Evolutionary conservation across 495 filamentous ascomycete genomes (phyloP).

Genomic region (Neurospora hispaniola): DNA sequence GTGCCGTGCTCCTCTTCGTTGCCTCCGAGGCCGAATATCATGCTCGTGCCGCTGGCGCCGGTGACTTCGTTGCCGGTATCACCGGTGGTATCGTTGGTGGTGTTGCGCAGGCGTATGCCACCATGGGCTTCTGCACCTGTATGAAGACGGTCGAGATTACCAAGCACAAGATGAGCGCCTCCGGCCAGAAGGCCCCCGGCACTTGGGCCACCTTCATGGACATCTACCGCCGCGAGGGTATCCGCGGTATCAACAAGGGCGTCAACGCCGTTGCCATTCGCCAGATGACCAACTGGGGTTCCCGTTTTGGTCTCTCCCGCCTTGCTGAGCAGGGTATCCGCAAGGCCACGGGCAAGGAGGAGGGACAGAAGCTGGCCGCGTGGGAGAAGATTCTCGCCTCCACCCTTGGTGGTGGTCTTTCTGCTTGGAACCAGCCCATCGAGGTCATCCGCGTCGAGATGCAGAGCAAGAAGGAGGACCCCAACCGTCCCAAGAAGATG

Average conservation of each 20-base stretch:
- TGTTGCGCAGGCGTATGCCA: slow-evolving; percentile 95
- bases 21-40: slow-evolving; percentile 96
- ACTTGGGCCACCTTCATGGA: slow-evolving; percentile 94
- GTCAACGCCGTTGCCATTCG: slow-evolving; percentile 97
- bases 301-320: slow-evolving; percentile 83
- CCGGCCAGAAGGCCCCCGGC: slow-evolving; percentile 71
- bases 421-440: slow-evolving; percentile 98
- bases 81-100: slow-evolving; percentile 85
- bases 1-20: slow-evolving; percentile 97
- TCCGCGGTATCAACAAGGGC: slow-evolving; percentile 92
- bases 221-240: slow-evolving; percentile 91
- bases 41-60: slow-evolving; percentile 68
- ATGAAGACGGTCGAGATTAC: slow-evolving; percentile 99
- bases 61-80: slow-evolving; percentile 81
- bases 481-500: slow-evolving; percentile 96
- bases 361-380: slow-evolving; percentile 61
- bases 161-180: slow-evolving; percentile 83
- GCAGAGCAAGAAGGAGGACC: slow-evolving; percentile 97
- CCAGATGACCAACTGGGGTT: slow-evolving; percentile 99
- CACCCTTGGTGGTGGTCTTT: slow-evolving; percentile 81
- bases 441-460: slow-evolving; percentile 99
- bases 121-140: slow-evolving; percentile 99
- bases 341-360: slow-evolving; percentile 65
- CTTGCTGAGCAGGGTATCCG: slow-evolving; percentile 86
- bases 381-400: slow-evolving; percentile 85